Conservation (phyloP, 2,329 filamentous ascomycete genomes). For the Plenodomus lindquistii region DNA sequence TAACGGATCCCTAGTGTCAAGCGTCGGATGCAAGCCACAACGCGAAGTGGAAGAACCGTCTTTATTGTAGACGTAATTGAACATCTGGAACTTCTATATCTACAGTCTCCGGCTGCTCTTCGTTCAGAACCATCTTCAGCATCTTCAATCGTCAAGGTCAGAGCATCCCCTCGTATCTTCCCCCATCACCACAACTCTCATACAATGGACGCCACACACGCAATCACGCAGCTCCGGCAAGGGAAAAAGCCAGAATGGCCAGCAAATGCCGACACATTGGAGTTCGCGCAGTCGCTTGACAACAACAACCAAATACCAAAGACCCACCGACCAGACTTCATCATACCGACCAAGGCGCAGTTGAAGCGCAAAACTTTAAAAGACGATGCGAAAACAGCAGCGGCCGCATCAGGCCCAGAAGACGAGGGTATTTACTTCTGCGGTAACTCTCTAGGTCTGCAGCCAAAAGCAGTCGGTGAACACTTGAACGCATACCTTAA, state of each 20-base stretch:
- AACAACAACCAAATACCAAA: slow-evolving; percentile 39
- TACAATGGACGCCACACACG: slow-evolving; percentile 27
- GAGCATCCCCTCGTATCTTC: neutral
- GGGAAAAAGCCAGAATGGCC: slow-evolving; percentile 37
- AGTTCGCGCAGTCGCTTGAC: slow-evolving; percentile 35
- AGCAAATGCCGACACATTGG: slow-evolving; percentile 21
- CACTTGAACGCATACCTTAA: slow-evolving; percentile 73
- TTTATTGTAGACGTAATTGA: slow-evolving; percentile 14
- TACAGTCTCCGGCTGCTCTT: slow-evolving; percentile 1
- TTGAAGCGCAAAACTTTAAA: slow-evolving; percentile 63
- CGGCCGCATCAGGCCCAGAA: slow-evolving; percentile 35
- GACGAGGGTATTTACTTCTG: slow-evolving; percentile 74
- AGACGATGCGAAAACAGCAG: slow-evolving; percentile 36
- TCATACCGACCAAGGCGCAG: slow-evolving; percentile 74
- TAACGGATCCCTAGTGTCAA: slow-evolving; percentile 5
- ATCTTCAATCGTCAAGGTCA: neutral
- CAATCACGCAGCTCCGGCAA: slow-evolving; percentile 31
- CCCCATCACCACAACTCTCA: neutral
- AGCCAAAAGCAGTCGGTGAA: slow-evolving; percentile 69
- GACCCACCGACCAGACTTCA: slow-evolving; percentile 66
- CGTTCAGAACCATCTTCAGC: neutral
- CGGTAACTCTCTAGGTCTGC: slow-evolving; percentile 85
- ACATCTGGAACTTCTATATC: slow-evolving; percentile 6
- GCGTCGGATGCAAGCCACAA: slow-evolving; percentile 9
- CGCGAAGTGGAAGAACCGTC: neutral